Evolutionary conservation across 2,329 filamentous ascomycete genomes (phyloP).

Genomic region (Xylaria sp.): DNA sequence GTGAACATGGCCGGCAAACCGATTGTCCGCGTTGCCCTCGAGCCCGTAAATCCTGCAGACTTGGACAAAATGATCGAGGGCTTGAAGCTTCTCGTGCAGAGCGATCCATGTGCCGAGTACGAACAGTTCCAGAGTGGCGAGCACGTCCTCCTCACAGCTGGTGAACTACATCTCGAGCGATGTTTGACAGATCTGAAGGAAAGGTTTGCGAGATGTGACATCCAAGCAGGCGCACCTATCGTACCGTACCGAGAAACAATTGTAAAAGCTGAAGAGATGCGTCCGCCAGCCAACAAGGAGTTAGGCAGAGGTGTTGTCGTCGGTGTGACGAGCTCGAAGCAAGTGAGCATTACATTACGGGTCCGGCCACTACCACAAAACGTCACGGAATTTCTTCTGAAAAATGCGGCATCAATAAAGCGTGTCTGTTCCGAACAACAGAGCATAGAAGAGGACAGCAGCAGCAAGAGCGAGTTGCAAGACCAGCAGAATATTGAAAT

Average conservation of each 20-base stretch:
- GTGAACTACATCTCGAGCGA: conserved; percentile 91
- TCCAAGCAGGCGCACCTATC: conserved; percentile 92
- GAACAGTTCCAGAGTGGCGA: conserved; percentile 93
- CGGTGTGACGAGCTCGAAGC: conserved; percentile 83
- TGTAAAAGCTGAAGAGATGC: conserved; percentile 89
- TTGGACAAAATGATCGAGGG: conserved; percentile 95
- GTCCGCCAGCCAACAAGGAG: conserved; percentile 84
- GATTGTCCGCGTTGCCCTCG: conserved; percentile 95
- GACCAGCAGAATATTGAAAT: conserved; percentile 57
- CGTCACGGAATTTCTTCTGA: conserved; percentile 86
- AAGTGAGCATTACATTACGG: conserved; percentile 79
- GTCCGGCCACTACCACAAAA: conserved; percentile 81
- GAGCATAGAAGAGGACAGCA: conserved; percentile 55
- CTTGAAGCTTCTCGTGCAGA: conserved; percentile 87
- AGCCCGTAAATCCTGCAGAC: conserved; percentile 89
- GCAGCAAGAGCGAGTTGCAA: conserved; percentile 50
- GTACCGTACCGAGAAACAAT: conserved; percentile 97
- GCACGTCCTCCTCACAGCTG: conserved; percentile 93
- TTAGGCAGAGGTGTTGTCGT: conserved; percentile 85
- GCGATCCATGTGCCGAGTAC: conserved; percentile 95
- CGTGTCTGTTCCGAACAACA: conserved; percentile 78
- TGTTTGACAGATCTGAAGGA: conserved; percentile 94
- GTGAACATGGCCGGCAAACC: conserved; percentile 83
- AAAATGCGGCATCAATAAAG: conserved; percentile 83
- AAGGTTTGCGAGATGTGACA: conserved; percentile 91